These are phyloP conservation scores for Lentinula detonsa DNA, from an alignment of 768 basidiomycete species.

Conservation along the genomic window DNA sequence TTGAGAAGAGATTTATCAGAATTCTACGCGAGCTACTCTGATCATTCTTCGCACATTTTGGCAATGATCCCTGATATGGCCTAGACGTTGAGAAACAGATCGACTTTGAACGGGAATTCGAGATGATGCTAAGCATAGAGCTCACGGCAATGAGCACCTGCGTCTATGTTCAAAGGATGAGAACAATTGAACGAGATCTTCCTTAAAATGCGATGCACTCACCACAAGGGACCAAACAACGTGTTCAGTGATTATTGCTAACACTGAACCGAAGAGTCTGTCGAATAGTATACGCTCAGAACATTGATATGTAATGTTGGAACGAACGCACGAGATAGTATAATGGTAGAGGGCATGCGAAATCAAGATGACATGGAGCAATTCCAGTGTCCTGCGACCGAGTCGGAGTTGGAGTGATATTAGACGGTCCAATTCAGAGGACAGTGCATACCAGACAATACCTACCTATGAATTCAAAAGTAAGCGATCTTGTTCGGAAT, in stretches of 20 bases:
- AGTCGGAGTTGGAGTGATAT: neutral
- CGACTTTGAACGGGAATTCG: neutral
- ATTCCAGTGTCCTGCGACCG: neutral
- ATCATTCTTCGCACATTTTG: neutral
- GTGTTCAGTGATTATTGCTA: neutral
- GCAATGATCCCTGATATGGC: neutral
- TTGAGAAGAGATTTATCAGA: neutral
- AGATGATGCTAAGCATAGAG: no score
- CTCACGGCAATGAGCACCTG: neutral
- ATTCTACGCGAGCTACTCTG: neutral
- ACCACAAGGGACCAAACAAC: neutral
- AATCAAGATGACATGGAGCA: neutral
- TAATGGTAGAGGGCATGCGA: neutral
- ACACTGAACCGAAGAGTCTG: neutral
- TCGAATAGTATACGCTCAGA: neutral
- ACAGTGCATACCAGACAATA: neutral
- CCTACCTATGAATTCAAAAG: neutral
- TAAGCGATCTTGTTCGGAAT: neutral
- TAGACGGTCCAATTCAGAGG: neutral
- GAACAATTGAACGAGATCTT: neutral
- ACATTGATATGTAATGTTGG: neutral
- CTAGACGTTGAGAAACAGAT: neutral
- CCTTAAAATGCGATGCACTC: neutral
- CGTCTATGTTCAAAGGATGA: neutral
- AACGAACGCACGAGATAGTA: neutral